Base-by-base conservation (phyloP, 805 yeast genomes). In the Ogataea trehalophila region DNA sequence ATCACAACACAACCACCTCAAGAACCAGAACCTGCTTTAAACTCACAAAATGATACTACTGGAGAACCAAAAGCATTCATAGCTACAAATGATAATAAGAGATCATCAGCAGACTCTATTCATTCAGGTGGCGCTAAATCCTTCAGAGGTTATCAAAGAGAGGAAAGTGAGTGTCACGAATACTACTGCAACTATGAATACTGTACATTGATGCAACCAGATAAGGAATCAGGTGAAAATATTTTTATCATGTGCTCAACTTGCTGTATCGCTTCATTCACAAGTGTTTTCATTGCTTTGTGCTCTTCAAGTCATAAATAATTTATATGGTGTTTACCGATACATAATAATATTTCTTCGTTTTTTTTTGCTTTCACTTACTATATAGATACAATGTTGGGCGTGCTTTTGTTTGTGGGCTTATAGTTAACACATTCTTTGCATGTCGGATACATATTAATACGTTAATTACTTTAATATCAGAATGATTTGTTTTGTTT, bases 111-210 rank as follows among this genome's bases (percentile, higher is more conserved):
- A 18, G 33, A 5, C 6, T 36, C 44, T 20, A 23, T 14, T 17
- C 18, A 22, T 11, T 29, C 39, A n/a, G 46, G 33, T 37, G 31
- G 33, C 8, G 37, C 41, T 13, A 45, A 46, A 36, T 22, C 35
- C 37, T 29, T 33, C 18, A 37, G 48, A 31, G 60, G 64, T 6
- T 63, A 60, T 37, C 58, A 59, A 33, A 53, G 60, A 45, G 61
- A 61, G 17, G 56, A 62, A 43, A 53, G 60, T 38, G 57, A 63
- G 38, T 63, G 68, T 37, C 62, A 62, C 44, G 63, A 60, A 37
- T 65, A 62, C 41, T 51, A 50, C 14, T 60, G 58, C 38, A 45
- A 55, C 8, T 49, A 41, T 37, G 56, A 50, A 23, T 44, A 47
- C 29, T 46, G 50, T 26, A 8, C 31, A 26, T 9, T 26, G 55